Percentiles rank a stretch among this genome's conserved stretches.
Conservation (phyloP, 2,329 filamentous ascomycete genomes). For the Ilyonectria destructans region DNA sequence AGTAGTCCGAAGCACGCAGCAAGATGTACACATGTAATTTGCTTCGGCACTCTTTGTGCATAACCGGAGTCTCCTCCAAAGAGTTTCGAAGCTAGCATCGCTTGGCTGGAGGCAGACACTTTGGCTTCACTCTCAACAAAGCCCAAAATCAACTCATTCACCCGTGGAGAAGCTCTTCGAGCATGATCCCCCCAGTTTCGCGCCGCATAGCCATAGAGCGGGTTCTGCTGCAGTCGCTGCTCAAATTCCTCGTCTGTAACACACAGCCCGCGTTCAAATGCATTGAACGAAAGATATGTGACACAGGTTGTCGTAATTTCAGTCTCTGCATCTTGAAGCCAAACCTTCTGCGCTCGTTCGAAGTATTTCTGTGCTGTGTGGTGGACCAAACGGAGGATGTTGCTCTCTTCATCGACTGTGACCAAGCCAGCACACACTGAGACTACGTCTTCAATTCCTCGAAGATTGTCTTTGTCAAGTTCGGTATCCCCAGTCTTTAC, state of each 20-base stretch:
- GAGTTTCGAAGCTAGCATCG: not conserved
- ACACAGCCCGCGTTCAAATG: constrained; percentile 37
- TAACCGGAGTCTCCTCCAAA: too few species aligned
- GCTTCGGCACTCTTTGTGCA: not conserved
- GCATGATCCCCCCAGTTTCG: constrained; percentile 55
- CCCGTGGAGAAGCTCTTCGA: constrained; percentile 25
- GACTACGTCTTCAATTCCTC: constrained; percentile 51
- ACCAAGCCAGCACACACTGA: constrained; percentile 60
- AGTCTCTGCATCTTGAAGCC: constrained; percentile 52
- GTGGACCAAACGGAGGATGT: constrained; percentile 61
- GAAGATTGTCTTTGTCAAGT: constrained; percentile 56
- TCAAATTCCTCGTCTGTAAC: constrained; percentile 39
- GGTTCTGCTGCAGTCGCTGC: constrained; percentile 41
- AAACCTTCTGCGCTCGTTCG: constrained; percentile 49
- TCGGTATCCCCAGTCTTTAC: constrained; percentile 45
- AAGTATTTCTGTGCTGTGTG: constrained; percentile 64
- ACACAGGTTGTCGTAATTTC: constrained; percentile 53
- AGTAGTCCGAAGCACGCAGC: too few species aligned
- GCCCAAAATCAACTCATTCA: constrained; percentile 17
- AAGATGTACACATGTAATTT: constrained; percentile 47
- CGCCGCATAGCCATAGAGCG: constrained; percentile 53
- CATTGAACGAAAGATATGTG: constrained; percentile 55
- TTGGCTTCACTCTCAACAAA: constrained; percentile 41
- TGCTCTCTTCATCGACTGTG: constrained; percentile 56
- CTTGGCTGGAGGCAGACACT: constrained; percentile 34